These are phyloP conservation scores for Taphrina populina DNA, from an alignment of 1,139 yeast species.

Conservation along the genomic window DNA sequence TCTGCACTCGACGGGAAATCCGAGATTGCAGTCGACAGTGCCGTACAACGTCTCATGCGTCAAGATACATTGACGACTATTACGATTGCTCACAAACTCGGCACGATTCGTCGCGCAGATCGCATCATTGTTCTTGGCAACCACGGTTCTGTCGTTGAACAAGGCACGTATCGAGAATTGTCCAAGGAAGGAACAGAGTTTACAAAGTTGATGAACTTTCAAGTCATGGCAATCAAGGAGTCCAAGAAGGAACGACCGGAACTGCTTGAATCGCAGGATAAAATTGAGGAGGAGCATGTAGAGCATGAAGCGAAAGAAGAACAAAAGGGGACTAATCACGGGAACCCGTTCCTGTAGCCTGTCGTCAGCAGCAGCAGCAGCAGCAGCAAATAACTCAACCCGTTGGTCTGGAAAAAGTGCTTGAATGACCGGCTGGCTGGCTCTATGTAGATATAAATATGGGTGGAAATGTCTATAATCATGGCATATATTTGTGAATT, in stretches of 20 bases:
- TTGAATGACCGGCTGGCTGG: too few relatives aligned
- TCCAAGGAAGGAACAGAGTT: constrained; percentile 64
- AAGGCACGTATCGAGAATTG: constrained; percentile 67
- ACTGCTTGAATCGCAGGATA: not conserved
- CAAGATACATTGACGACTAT: constrained; percentile 70
- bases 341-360: constrained; percentile 13
- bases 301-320: constrained; percentile 29
- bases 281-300: constrained; percentile 13
- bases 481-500: too few relatives aligned
- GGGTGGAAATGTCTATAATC: too few relatives aligned
- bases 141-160: constrained; percentile 80
- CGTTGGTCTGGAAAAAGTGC: too few relatives aligned
- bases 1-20: constrained; percentile 64
- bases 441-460: too few relatives aligned
- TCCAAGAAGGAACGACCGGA: constrained; percentile 16
- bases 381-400: too few relatives aligned
- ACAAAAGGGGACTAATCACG: constrained; percentile 9
- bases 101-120: constrained; percentile 83
- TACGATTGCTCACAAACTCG: constrained; percentile 86
- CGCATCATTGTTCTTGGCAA: constrained; percentile 74
- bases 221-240: constrained; percentile 30
- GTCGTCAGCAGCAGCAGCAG: too few relatives aligned
- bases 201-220: constrained; percentile 56
- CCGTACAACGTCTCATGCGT: constrained; percentile 61
- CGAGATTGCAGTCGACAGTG: constrained; percentile 75